Base-by-base conservation (phyloP, 208 protist species). In the Sergeia podlipaevii region DNA sequence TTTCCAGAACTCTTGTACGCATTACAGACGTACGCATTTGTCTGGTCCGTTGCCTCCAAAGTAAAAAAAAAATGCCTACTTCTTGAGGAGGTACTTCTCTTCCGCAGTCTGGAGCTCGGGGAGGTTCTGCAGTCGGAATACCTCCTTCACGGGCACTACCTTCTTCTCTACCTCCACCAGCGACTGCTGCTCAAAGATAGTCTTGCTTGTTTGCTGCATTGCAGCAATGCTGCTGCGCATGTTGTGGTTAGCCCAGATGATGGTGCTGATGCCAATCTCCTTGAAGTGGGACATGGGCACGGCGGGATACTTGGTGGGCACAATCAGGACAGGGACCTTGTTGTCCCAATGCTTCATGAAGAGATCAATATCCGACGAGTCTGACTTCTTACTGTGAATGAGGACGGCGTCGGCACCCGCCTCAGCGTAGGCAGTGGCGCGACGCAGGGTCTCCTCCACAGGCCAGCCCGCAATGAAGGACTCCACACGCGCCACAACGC, bases 401-500 rank as follows among this genome's bases (percentile, higher is more conserved):
- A 93, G 60, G 15, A 93, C 57, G 28, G 78, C 85, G 55, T 93
- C 85, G 4, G 80, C 85, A 5, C 85, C 85, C 28, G 76, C 74
- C 45, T 85, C 70, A 24, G 60, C 51, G 57, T 88, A 93, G 23
- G 76, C 70, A 30, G 77, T 64, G 2, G 85, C 85, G 1, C 85
- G 69, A 27, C 77, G 54, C 34, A 93, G 36, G 15, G 81, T 74
- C 67, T 90, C 80, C 32, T 90, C 76, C 11, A 84, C 42, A 17
- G 68, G 76, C 79, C 80, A 93, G n/a, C 85, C 85, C 11, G 85
- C 85, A 54, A 93, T 93, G 60, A 93, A 87, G 3, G 82, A 60
- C 74, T 93, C 85, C 44, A 87, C 66, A 27, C 85, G 74, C 3
- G 85, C 85, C 10, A 93, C 76, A 29, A 93, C 79, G 45, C 58